Evolutionary conservation across 2,329 filamentous ascomycete species (phyloP).

Genomic region (Arachnopeziza araneosa): DNA sequence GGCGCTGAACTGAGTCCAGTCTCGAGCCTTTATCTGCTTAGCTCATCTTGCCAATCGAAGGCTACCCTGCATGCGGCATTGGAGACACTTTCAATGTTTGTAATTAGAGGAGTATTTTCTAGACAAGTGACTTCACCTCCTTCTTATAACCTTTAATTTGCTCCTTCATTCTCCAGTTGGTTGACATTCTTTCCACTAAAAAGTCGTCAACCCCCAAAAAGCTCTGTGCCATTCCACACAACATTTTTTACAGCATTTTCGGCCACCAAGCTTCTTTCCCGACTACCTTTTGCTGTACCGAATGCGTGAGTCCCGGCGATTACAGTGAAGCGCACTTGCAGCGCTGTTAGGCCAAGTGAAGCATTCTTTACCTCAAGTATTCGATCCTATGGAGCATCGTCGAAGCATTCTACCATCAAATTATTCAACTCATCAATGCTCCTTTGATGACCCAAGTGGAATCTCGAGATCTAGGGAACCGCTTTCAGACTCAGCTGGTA

Average conservation of each 20-base stretch:
- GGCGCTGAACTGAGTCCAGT: background rate
- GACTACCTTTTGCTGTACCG: slow-evolving; percentile 10
- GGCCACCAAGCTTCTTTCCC: slow-evolving; percentile 11
- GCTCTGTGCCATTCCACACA: slow-evolving; percentile 28
- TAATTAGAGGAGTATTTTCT: slow-evolving; percentile 1
- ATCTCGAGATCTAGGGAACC: slow-evolving; percentile 22
- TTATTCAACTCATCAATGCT: slow-evolving; percentile 17
- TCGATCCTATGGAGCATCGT: slow-evolving; percentile 24
- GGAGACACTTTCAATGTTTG: background rate
- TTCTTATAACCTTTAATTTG: slow-evolving; percentile 28
- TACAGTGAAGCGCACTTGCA: slow-evolving; percentile 9
- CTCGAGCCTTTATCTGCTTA: background rate
- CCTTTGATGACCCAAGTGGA: slow-evolving; percentile 17
- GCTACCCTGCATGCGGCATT: background rate
- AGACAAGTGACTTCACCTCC: slow-evolving; percentile 1
- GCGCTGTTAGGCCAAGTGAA: slow-evolving; percentile 16
- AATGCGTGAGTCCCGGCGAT: slow-evolving; percentile 7
- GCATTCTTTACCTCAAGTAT: slow-evolving; percentile 25
- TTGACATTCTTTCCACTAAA: slow-evolving; percentile 25
- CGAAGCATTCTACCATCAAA: slow-evolving; percentile 21
- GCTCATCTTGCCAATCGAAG: background rate
- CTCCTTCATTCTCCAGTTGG: slow-evolving; percentile 29
- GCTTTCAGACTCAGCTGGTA: slow-evolving; percentile 27
- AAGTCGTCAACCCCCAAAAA: background rate
- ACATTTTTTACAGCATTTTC: slow-evolving; percentile 30